Base-by-base conservation (phyloP, 2,329 filamentous ascomycete genomes). In the Scedosporium dehoogii region DNA sequence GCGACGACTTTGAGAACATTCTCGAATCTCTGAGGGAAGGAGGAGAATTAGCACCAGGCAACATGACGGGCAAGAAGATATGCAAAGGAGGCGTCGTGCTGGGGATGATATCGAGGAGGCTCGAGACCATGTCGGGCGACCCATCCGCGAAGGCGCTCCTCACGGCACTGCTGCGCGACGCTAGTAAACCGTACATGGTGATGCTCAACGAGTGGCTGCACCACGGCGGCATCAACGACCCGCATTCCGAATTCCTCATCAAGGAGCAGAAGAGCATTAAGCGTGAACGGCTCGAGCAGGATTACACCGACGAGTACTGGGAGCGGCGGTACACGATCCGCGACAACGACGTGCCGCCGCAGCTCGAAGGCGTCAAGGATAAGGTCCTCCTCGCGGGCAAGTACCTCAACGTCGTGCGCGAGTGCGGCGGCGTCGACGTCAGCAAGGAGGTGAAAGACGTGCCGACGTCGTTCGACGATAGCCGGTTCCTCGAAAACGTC, bases 121-220 rank as follows among this genome's bases (percentile, higher is more conserved):
- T 97, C 7, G 89, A 94, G 67, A 87, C 89, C 14, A 93, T 97
- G 85, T 94, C 93, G 1, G 94, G 94, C 56, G 94, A 99, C 71
- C 94, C 94, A 3, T 89, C 91, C 0, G 92, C 94, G 21, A 85
- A 91, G 65, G 84, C 87, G 25, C 76, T 99, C 21, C 81, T 99
- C 10, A 94, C 91, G 10, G 88, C 87, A 3, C 76, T 99, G 29
- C 75, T 99, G 51, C 84, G 91, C 62, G 93, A 97, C 73, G 89
- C 93, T 1, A 97, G 92, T 69, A 85, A 89, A 62, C 94, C 94
- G 0, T 99, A 99, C 72, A 97, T 97, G 92, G 83, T 84, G 51
- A 99, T 99, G 94, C 78, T 99, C 64, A 99, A 99, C 70, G 93
- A 97, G 73, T 99, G 94, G 94, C 79, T 99, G 16, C 94, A 99